Conservation (phyloP, 2,329 filamentous ascomycete species). For the Alternaria viburni region DNA sequence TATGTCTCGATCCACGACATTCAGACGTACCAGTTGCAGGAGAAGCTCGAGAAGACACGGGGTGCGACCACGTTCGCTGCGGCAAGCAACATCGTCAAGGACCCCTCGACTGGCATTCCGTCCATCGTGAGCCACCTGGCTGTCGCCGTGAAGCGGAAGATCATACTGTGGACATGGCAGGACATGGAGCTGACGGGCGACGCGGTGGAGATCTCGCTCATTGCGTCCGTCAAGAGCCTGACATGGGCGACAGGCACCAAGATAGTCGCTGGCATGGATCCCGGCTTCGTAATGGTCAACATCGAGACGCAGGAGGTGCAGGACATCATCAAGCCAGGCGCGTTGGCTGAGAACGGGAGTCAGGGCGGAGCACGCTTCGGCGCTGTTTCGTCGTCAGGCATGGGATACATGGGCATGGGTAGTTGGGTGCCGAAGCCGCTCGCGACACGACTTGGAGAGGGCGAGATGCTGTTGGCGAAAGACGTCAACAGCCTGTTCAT, state of each 20-base stretch:
- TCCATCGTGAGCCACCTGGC: conserved; percentile 91
- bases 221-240: conserved; percentile 84
- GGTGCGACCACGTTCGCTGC: conserved; percentile 91
- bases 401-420: conserved; percentile 96
- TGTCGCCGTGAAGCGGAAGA: conserved; percentile 88
- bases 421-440: conserved; percentile 91
- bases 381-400: conserved; percentile 80
- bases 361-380: conserved; percentile 78
- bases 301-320: conserved; percentile 74
- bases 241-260: conserved; percentile 90
- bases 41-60: conserved; percentile 81
- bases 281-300: conserved; percentile 89
- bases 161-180: conserved; percentile 94
- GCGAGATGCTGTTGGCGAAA: conserved; percentile 91
- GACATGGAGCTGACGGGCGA: conserved; percentile 85
- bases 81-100: conserved; percentile 94
- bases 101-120: conserved; percentile 82
- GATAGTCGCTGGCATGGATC: conserved; percentile 87
- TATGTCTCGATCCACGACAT: conserved; percentile 90
- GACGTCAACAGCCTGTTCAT: conserved; percentile 96
- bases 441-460: conserved; percentile 79
- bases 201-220: conserved; percentile 75
- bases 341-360: conserved; percentile 68
- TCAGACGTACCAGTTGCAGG: conserved; percentile 80
- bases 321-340: conserved; percentile 80